Evolutionary conservation across 2,329 filamentous ascomycete genomes (phyloP), one percentile per base, ranked within the genome.

Genomic region (Septoria petroselini): DNA sequence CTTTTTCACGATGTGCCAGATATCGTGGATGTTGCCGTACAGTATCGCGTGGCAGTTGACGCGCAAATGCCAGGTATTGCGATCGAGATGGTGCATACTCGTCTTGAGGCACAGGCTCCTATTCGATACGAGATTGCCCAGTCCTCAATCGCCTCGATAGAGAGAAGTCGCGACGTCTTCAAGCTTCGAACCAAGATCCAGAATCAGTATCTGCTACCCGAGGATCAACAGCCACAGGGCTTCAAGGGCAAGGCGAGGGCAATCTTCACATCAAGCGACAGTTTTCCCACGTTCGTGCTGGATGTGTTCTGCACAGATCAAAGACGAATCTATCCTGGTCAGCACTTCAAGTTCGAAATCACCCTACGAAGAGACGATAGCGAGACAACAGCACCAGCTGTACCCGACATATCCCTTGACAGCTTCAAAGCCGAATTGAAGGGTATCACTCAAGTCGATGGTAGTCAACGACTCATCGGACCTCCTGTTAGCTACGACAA

Each of bases 161-260:
- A 39, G n/a, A 35, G 25, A 18, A 48, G 39, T 14, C 43, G 25
- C 4, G 40, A 34, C 4, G 45, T 37, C 1, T 50, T 53, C 45
- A 46, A 43, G 5, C 45, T 56, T 6, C 44, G 33, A 19, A 43
- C 44, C 3, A 52, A 21, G 7, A 31, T 63, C 4, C 54, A 60
- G 19, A 62, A 54, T 31, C 50, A 59, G 15, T 30, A 55, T 12
- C 48, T 63, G 2, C 50, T 62, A 2, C 58, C 58, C 2, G 52
- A 55, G 33, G 50, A 52, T 11, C 29, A 55, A 15, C 56, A 58
- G 4, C 58, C 59, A 5, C 35, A 23, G 19, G 56, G 56, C 1
- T 57, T 60, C 40, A 55, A 58, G 25, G 44, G 57, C 41, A 61
- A 58, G 27, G 50, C 59, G 9, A 61, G 53, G 29, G 57, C 57